Base-by-base conservation (phyloP, 768 basidiomycete species). In the Leucosporidium yakuticum region DNA sequence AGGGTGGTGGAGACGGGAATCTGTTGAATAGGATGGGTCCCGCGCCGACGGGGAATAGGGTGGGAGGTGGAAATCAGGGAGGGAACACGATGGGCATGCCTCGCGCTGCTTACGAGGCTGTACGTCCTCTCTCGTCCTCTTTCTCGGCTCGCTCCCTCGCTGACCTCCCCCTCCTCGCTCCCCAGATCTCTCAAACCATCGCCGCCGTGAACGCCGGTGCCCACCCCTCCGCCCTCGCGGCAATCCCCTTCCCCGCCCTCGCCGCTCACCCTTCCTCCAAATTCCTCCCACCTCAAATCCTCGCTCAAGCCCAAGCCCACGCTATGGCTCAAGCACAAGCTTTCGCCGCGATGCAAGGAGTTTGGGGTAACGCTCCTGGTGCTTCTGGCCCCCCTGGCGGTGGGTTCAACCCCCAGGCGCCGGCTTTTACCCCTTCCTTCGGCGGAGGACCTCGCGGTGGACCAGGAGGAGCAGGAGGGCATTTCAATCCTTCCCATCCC, bases 321-420 rank as follows among this genome's bases (percentile, higher is more conserved):
- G 71, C 71, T 9, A 51, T 69, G 55, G 68, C 68, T 8, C 71
- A 71, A 49, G 70, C 67, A 7, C 70, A 73, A 53, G 71, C 71
- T 4, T 58, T 73, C 31, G 71, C 66, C 15, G 63, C 64, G 51
- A 69, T 73, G 71, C 62, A 39, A 47, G 36, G 59, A 14, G 21
- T 25, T 44, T n/a, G 23, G 59, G 27, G n/a, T 44, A 23, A 29
- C 4, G 25, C 25, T 44, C 44, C 47, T 15, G 44, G 27, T 6
- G n/a, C n/a, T n/a, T n/a, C n/a, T n/a, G n/a, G n/a, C n/a, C n/a
- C n/a, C n/a, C n/a, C n/a, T n/a, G n/a, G n/a, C n/a, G n/a, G n/a
- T n/a, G 25, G 48, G 48, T 54, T 27, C 44, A 25, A 59, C 51
- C 32, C 21, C 4, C 25, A n/a, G 8, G 23, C 29, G 25, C 59